A percentile compares a stretch with the other conserved stretches of the same genome.
Evolutionary conservation across 2,329 filamentous ascomycete species (phyloP).

Genomic region (Monosporascus sp.): DNA sequence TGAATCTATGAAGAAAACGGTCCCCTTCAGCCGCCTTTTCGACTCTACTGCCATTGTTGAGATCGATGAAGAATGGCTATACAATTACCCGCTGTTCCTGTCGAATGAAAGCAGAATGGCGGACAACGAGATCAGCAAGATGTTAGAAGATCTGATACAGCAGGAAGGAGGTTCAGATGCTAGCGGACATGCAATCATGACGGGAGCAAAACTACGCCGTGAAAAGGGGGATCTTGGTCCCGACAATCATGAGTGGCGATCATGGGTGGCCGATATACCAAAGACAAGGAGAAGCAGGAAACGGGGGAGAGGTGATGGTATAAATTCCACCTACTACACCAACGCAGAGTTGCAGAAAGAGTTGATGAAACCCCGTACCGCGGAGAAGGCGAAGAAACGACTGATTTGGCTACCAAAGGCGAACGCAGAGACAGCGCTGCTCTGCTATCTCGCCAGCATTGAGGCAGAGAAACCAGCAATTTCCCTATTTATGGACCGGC

Average conservation of each 20-base stretch:
- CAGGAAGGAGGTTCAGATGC: no score
- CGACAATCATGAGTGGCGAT: background rate
- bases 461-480: slow-evolving; percentile 5
- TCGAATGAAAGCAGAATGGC: background rate
- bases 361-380: background rate
- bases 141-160: background rate
- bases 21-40: slow-evolving; percentile 4
- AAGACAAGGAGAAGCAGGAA: background rate
- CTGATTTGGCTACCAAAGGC: background rate
- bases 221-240: no score
- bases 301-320: background rate
- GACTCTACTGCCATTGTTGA: slow-evolving; percentile 7
- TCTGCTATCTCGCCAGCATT: background rate
- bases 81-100: slow-evolving; percentile 12
- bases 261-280: background rate
- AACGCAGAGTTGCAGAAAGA: background rate
- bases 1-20: slow-evolving; percentile 4
- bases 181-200: no score
- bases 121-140: background rate
- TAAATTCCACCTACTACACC: background rate
- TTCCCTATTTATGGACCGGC: slow-evolving; percentile 16
- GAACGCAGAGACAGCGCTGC: background rate
- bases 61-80: slow-evolving; percentile 15
- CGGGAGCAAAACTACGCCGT: no score
- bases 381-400: background rate